phyloP scores from a whole-genome alignment of 108 stramenopile species.

The Cyclostephanos invisitatus region DNA sequence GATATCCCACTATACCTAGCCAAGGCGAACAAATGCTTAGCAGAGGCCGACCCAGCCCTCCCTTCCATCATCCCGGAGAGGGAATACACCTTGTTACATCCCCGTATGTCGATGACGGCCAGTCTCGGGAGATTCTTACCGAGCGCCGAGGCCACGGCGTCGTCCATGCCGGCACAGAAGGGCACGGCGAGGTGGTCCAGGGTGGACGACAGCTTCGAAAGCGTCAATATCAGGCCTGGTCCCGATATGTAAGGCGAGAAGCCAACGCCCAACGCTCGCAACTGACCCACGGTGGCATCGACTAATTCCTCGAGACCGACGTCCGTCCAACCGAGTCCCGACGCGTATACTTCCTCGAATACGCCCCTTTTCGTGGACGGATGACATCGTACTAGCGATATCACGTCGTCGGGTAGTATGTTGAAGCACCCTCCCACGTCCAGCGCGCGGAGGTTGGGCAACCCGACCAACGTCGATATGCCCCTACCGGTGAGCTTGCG shows the following conservation, averaged over 20 bases:
- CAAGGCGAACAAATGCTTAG: constrained; percentile 61
- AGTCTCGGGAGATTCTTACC: constrained; percentile 65
- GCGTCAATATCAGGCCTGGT: constrained; percentile 53
- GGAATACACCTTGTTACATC: constrained; percentile 55
- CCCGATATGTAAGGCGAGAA: constrained; percentile 59
- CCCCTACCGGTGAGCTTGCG: constrained; percentile 63
- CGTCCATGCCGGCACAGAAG: constrained; percentile 78
- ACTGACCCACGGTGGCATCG: constrained; percentile 31
- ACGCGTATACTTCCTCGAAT: constrained; percentile 64
- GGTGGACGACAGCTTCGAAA: constrained; percentile 36
- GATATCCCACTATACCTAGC: constrained; percentile 72
- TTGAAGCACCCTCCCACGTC: constrained; percentile 82
- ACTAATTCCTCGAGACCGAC: constrained; percentile 47
- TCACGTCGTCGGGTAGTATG: constrained; percentile 51
- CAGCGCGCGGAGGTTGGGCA: constrained; percentile 45
- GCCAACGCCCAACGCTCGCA: constrained; percentile 65
- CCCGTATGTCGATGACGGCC: constrained; percentile 73
- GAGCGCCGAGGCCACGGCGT: constrained; percentile 62
- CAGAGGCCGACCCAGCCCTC: constrained; percentile 35
- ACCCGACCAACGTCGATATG: constrained; percentile 32
- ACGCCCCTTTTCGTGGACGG: constrained; percentile 31
- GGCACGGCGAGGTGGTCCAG: constrained; percentile 63
- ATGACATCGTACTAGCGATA: constrained; percentile 32
- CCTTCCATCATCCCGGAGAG: constrained; percentile 83
- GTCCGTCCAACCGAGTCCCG: constrained; percentile 81